Evolutionary conservation across 2,329 filamentous ascomycete genomes (phyloP).

Genomic region (Fusarium veterinarium): DNA sequence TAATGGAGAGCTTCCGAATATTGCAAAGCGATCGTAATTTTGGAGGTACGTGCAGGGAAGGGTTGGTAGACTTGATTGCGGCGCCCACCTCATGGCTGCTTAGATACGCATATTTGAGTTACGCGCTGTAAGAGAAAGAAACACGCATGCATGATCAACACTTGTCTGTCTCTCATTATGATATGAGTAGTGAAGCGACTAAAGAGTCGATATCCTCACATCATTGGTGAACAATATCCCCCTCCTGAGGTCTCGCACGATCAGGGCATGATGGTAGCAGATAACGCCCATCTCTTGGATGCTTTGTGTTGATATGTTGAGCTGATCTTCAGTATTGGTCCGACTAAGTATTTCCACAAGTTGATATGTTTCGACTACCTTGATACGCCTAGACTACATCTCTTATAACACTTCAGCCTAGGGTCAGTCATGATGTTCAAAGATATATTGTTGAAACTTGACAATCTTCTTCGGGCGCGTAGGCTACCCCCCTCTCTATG

Average conservation of each 20-base stretch:
- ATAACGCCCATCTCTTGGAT: not conserved
- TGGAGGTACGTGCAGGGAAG: conserved; percentile 24
- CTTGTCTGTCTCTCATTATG: not conserved
- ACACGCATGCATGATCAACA: conserved; percentile 38
- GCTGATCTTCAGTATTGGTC: not conserved
- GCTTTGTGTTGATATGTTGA: not conserved
- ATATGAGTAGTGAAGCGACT: not conserved
- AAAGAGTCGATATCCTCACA: not conserved
- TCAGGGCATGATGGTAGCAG: not conserved
- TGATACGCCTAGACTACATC: not conserved
- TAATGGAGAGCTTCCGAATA: conserved; percentile 34
- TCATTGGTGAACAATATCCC: not conserved
- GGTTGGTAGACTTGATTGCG: conserved; percentile 27
- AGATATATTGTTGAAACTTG: not conserved
- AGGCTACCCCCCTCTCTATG: not conserved
- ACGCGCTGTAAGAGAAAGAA: conserved; percentile 41
- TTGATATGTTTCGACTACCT: not conserved
- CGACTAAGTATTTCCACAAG: not conserved
- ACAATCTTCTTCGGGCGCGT: not conserved
- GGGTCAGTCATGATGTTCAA: not conserved
- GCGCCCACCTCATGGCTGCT: conserved; percentile 36
- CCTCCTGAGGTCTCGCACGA: not conserved
- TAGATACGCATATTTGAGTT: conserved; percentile 47
- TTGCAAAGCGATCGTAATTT: conserved; percentile 21
- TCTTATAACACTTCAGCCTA: not conserved